A percentile compares a stretch with the other conserved stretches of the same genome.
phyloP scores from a whole-genome alignment of 345 rosid genomes.

The Arabidopsis suecica region DNA sequence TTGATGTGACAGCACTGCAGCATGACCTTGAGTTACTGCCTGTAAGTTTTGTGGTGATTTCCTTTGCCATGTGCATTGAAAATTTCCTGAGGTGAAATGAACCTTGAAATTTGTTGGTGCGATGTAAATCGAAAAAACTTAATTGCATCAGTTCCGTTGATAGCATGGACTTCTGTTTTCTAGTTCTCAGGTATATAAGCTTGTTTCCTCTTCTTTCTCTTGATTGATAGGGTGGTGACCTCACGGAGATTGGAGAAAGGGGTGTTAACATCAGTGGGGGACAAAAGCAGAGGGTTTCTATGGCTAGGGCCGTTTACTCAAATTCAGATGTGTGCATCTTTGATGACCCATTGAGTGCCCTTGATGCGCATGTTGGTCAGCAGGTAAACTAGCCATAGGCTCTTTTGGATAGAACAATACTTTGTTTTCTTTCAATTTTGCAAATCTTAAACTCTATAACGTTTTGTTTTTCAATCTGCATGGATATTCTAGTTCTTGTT shows the following conservation, averaged over 20 bases:
- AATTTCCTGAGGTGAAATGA: not conserved
- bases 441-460: not conserved
- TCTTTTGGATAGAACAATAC: conserved; percentile 19
- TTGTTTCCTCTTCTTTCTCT: conserved; percentile 38
- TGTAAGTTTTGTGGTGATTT: conserved; percentile 57
- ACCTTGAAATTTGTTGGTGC: conserved; percentile 28
- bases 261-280: conserved; percentile 99
- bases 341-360: conserved; percentile 98
- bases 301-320: conserved; percentile 98
- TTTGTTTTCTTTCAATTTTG: not conserved
- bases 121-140: conserved; percentile 3
- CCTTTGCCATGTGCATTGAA: conserved; percentile 7
- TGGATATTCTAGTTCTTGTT: conserved; percentile 19
- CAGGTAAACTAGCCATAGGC: conserved; percentile 60
- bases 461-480: conserved; percentile 8
- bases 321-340: conserved; percentile 89
- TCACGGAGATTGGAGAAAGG: conserved; percentile 99
- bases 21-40: conserved; percentile 95
- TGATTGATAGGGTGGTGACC: conserved; percentile 90
- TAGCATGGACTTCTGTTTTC: conserved; percentile 7
- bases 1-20: conserved; percentile 87
- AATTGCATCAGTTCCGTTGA: conserved; percentile 1
- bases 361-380: conserved; percentile 97
- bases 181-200: conserved; percentile 27
- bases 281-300: conserved; percentile 98